phyloP scores from a whole-genome alignment of 2,329 filamentous ascomycete genomes.

The Sclerotinia subarctica region DNA sequence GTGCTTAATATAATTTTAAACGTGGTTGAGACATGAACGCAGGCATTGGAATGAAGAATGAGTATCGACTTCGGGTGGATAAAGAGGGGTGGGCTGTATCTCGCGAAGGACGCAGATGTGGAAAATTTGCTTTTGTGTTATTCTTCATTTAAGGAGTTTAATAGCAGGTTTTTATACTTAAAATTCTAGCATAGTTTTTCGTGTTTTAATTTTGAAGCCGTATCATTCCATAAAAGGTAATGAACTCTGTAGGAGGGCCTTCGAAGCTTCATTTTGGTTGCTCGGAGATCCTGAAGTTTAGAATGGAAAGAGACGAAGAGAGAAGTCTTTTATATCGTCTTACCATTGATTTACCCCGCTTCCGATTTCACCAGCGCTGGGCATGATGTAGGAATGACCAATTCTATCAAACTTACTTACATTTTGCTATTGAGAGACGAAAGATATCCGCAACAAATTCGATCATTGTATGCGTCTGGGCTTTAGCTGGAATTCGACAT shows the following conservation, averaged over 20 bases:
- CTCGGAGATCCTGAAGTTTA: background rate
- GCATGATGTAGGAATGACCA: background rate
- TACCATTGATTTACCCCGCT: background rate
- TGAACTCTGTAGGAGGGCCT: background rate
- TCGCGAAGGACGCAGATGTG: background rate
- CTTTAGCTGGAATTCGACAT: background rate
- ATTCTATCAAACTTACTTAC: background rate
- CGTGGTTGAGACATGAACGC: conserved; percentile 9
- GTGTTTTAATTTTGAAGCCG: background rate
- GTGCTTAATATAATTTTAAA: conserved; percentile 35
- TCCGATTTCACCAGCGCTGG: background rate
- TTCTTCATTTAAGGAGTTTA: background rate
- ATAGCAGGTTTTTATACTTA: background rate
- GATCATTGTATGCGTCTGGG: too few species aligned
- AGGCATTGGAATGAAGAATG: background rate
- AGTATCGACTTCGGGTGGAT: background rate
- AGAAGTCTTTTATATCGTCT: background rate
- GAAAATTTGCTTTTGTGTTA: background rate
- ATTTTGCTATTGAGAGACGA: background rate
- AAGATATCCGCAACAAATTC: background rate
- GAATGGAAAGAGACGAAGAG: background rate
- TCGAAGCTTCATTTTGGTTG: background rate
- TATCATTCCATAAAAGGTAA: too few species aligned
- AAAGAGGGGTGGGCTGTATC: too few species aligned
- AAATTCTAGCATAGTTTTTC: background rate